Conservation (phyloP, 257 asterid genomes). For the Ehretia macrophylla region DNA sequence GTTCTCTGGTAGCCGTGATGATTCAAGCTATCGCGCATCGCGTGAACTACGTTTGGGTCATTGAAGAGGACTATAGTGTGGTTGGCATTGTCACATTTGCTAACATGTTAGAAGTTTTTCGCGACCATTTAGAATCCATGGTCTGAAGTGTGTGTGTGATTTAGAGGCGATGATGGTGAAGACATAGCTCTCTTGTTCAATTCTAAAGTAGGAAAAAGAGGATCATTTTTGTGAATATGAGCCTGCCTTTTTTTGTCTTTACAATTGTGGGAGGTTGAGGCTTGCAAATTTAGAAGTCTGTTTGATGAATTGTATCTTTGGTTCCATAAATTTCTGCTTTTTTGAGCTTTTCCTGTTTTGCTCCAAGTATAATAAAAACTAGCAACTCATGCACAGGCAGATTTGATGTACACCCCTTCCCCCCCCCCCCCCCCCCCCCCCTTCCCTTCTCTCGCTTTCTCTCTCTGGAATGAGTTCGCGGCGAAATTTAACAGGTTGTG, state of each 20-base stretch:
- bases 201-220: not conserved
- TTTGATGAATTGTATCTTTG: not conserved
- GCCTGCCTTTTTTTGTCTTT: slow-evolving; percentile 1
- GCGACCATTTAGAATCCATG: slow-evolving; percentile 42
- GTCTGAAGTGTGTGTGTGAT: slow-evolving; percentile 9
- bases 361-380: not conserved
- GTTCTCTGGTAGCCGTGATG: slow-evolving; percentile 90
- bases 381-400: slow-evolving; percentile 1
- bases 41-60: slow-evolving; percentile 82
- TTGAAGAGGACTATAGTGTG: slow-evolving; percentile 66
- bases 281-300: not conserved
- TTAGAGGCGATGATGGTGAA: not conserved
- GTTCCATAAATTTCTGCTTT: not conserved
- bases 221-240: slow-evolving; percentile 22
- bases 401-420: not conserved
- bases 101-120: slow-evolving; percentile 52
- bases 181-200: not conserved
- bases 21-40: slow-evolving; percentile 82
- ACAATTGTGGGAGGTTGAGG: not conserved
- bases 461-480: too few relatives aligned
- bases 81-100: slow-evolving; percentile 77
- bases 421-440: too few relatives aligned
- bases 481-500: too few relatives aligned
- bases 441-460: too few relatives aligned
- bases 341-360: not conserved